phyloP scores from a whole-genome alignment of 192 early-diverging fungal species.

The Mortierella alpina region DNA sequence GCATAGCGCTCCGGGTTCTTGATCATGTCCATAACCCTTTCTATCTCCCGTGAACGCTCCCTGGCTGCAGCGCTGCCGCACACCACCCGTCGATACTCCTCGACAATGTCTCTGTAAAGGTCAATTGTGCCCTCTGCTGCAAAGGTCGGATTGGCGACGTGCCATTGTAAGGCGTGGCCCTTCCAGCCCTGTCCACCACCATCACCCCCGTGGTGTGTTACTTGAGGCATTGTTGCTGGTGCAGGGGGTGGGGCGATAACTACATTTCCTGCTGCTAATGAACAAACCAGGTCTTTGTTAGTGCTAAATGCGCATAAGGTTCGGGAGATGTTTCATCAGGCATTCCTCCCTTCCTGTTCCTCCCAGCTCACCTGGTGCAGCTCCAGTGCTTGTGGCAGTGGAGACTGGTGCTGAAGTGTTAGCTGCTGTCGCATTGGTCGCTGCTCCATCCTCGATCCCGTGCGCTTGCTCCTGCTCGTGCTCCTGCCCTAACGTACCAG shows the following conservation, averaged over 20 bases:
- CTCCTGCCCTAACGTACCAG: not conserved
- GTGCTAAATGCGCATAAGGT: not conserved
- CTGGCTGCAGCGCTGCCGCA: conserved; percentile 29
- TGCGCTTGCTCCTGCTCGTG: not conserved
- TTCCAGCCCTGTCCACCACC: conserved; percentile 53
- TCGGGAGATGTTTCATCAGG: not conserved
- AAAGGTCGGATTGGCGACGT: conserved; percentile 53
- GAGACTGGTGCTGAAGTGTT: conserved; percentile 8
- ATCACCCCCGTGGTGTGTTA: conserved; percentile 25
- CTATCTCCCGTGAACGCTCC: conserved; percentile 35
- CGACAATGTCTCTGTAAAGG: conserved; percentile 41
- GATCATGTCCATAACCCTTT: conserved; percentile 38
- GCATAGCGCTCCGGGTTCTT: conserved; percentile 42
- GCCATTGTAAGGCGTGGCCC: conserved; percentile 46
- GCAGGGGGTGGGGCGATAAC: conserved; percentile 35
- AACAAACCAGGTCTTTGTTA: too few relatives aligned
- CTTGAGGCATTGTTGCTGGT: conserved; percentile 19
- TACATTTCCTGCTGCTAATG: conserved; percentile 16
- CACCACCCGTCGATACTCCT: conserved; percentile 42
- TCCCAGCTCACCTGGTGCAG: conserved; percentile 21
- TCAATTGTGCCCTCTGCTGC: conserved; percentile 51
- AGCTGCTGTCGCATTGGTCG: not conserved
- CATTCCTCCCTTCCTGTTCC: not conserved
- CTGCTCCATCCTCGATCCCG: not conserved
- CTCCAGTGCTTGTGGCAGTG: conserved; percentile 21